Evolutionary conservation across 2,329 filamentous ascomycete species (phyloP).

Genomic region (Acephala macrosclerotiorum): DNA sequence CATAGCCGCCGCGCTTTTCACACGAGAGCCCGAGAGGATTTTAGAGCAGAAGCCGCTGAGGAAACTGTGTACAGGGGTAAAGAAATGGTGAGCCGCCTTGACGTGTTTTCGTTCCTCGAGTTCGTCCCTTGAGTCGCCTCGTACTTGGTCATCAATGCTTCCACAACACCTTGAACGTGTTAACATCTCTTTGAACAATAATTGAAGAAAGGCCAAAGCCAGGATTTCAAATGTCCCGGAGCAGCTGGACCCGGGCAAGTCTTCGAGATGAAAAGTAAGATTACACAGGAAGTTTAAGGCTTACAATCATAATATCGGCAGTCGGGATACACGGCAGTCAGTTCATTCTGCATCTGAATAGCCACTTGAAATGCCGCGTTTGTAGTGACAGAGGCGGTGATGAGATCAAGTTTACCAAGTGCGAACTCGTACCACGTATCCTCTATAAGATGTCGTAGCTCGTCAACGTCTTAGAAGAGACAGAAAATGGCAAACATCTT

Average conservation of each 20-base stretch:
- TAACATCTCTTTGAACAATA: too few species aligned
- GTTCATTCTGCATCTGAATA: constrained; percentile 16
- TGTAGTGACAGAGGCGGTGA: constrained; percentile 21
- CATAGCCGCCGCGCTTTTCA: constrained; percentile 19
- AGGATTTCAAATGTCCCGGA: too few species aligned
- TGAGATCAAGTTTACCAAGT: neutral
- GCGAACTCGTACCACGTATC: constrained; percentile 16
- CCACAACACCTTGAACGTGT: neutral
- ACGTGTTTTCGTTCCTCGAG: constrained; percentile 11
- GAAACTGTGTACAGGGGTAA: constrained; percentile 8
- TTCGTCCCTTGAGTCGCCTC: neutral
- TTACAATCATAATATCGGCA: too few species aligned
- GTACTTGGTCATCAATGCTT: neutral
- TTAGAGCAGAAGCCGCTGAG: constrained; percentile 17
- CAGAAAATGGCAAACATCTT: constrained; percentile 24
- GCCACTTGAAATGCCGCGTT: constrained; percentile 26
- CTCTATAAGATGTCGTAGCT: constrained; percentile 13
- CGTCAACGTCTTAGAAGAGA: constrained; percentile 21
- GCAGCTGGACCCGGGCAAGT: too few species aligned
- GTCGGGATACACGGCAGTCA: neutral
- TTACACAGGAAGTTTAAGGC: too few species aligned
- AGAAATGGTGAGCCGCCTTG: neutral
- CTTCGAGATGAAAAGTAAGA: too few species aligned
- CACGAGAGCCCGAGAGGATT: constrained; percentile 5
- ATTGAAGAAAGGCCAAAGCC: too few species aligned